Evolutionary conservation across 2,329 filamentous ascomycete genomes (phyloP).

Genomic region (Myriosclerotinia curreyana): DNA sequence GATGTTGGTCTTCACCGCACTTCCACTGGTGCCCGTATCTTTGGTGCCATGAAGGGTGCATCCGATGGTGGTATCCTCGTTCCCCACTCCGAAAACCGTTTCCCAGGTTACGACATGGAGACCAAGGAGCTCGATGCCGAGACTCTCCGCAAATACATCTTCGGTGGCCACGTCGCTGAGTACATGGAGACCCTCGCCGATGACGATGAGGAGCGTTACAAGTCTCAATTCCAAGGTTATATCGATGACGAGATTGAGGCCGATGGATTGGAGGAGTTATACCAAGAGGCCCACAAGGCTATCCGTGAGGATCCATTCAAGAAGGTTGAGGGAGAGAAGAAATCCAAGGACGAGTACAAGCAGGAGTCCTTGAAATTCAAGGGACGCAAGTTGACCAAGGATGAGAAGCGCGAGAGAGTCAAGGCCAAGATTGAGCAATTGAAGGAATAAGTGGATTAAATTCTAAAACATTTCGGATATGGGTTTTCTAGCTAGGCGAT

Average conservation of each 20-base stretch:
- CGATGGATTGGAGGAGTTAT: conserved; percentile 94
- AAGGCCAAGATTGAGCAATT: conserved; percentile 89
- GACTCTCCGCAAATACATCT: conserved; percentile 98
- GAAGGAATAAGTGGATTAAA: conserved; percentile 44
- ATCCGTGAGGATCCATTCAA: conserved; percentile 98
- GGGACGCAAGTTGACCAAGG: conserved; percentile 73
- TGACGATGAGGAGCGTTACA: conserved; percentile 99
- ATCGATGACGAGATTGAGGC: conserved; percentile 96
- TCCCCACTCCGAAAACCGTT: conserved; percentile 98
- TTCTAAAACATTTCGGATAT: conserved; percentile 24
- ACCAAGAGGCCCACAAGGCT: conserved; percentile 88
- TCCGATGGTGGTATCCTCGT: conserved; percentile 96
- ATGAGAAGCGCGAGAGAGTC: conserved; percentile 77
- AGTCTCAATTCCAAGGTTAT: conserved; percentile 97
- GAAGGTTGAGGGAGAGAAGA: conserved; percentile 82
- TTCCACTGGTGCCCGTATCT: conserved; percentile 97
- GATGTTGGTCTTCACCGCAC: conserved; percentile 97
- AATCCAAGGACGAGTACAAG: conserved; percentile 98
- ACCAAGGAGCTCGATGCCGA: conserved; percentile 96
- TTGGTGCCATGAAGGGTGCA: conserved; percentile 99
- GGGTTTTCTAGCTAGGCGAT: conserved; percentile 22
- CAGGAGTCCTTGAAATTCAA: conserved; percentile 89
- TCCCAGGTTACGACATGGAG: conserved; percentile 98
- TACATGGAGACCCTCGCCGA: conserved; percentile 99
- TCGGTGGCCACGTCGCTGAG: conserved; percentile 95